Evolutionary conservation across 2,329 filamentous ascomycete genomes (phyloP).

Genomic region (Ophidiomyces ophidiicola): DNA sequence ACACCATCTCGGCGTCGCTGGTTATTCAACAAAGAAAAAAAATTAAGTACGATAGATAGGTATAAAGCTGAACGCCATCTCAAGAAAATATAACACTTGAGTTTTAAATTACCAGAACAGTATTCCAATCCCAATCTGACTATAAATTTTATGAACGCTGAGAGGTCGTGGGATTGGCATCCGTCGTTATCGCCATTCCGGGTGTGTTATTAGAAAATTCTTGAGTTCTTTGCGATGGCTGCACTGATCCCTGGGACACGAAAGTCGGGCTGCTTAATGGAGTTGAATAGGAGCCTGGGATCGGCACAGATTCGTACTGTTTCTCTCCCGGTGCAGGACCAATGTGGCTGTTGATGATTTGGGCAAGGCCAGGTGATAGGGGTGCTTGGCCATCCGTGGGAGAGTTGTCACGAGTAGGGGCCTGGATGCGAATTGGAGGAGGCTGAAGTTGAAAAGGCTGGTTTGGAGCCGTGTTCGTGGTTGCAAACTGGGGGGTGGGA

Average conservation of each 20-base stretch:
- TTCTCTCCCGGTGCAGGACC: conserved; percentile 66
- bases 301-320: conserved; percentile 73
- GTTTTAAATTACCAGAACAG: not conserved
- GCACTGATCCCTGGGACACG: conserved; percentile 16
- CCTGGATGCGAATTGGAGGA: conserved; percentile 65
- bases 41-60: conserved; percentile 7
- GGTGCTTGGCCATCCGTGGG: conserved; percentile 19
- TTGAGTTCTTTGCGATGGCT: not conserved
- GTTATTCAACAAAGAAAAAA: no score
- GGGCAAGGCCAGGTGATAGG: conserved; percentile 22
- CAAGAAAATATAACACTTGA: not conserved
- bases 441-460: conserved; percentile 72
- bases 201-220: conserved; percentile 1
- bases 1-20: no score
- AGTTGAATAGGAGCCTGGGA: conserved; percentile 66
- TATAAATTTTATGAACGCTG: not conserved
- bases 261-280: conserved; percentile 35
- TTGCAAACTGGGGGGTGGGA: conserved; percentile 39
- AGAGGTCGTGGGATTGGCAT: conserved; percentile 7
- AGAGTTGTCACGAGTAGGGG: conserved; percentile 58
- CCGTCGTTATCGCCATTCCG: conserved; percentile 12
- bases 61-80: not conserved
- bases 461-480: conserved; percentile 49
- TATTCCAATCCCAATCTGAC: not conserved
- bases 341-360: conserved; percentile 51